Conservation (phyloP, 2,329 filamentous ascomycete species). For the Zalaria sp. region DNA sequence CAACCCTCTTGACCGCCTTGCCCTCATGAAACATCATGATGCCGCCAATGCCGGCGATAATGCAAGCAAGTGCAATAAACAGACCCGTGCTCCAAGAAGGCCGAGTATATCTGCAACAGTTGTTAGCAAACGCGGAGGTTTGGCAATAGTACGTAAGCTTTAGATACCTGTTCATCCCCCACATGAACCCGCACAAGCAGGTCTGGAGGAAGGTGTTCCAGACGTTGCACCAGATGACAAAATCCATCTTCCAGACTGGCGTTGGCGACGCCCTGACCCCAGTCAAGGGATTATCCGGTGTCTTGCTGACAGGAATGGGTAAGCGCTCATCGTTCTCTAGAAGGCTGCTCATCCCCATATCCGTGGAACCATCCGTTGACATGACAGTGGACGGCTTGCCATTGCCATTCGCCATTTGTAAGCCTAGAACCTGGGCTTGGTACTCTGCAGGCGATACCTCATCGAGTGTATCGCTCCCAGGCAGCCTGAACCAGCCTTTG, state of each 20-base stretch:
- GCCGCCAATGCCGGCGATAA: conserved; percentile 54
- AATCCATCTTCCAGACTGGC: conserved; percentile 60
- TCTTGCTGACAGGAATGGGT: conserved; percentile 49
- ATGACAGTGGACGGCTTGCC: background rate
- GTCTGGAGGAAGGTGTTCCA: conserved; percentile 67
- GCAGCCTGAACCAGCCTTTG: conserved; percentile 59
- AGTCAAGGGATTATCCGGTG: conserved; percentile 55
- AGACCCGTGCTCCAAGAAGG: conserved; percentile 68
- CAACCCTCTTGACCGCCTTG: conserved; percentile 52
- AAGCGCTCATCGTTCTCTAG: conserved; percentile 36
- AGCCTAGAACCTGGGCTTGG: background rate
- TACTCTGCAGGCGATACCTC: conserved; percentile 9
- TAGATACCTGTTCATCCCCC: conserved; percentile 27
- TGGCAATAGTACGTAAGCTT: background rate
- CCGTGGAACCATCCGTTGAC: background rate
- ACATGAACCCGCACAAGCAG: conserved; percentile 67
- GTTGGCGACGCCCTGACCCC: conserved; percentile 56
- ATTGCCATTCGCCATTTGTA: background rate
- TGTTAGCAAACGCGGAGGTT: background rate
- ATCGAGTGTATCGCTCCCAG: conserved; percentile 48
- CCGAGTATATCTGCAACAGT: conserved; percentile 38
- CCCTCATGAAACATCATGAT: conserved; percentile 59
- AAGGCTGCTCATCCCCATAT: conserved; percentile 1
- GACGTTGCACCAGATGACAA: conserved; percentile 65
- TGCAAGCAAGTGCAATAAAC: conserved; percentile 61